These are phyloP conservation scores for Allomyces javanicus DNA, from an alignment of 192 early-diverging fungal species.

Conservation along the genomic window DNA sequence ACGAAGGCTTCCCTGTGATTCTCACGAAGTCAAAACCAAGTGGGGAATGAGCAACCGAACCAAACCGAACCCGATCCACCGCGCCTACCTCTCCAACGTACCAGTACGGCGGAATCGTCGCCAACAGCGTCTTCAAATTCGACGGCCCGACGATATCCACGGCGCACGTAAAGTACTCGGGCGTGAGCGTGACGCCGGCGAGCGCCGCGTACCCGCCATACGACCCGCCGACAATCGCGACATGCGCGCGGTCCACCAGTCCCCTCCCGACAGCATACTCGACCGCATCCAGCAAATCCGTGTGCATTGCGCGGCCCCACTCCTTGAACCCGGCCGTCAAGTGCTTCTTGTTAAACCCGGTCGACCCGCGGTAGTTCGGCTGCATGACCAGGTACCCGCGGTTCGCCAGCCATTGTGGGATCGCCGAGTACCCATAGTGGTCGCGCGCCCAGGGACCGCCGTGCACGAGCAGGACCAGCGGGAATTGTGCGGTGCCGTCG, in stretches of 20 bases:
- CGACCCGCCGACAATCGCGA: slow-evolving; percentile 16
- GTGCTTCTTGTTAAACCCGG: slow-evolving; percentile 14
- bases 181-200: slow-evolving; percentile 19
- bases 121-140: slow-evolving; percentile 12
- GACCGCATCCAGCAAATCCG: slow-evolving; percentile 15
- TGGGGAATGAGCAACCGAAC: no score
- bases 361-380: slow-evolving; percentile 15
- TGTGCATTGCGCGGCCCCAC: slow-evolving; percentile 18
- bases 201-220: slow-evolving; percentile 20
- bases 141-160: slow-evolving; percentile 20
- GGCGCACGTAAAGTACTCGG: slow-evolving; percentile 17
- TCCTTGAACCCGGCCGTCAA: slow-evolving; percentile 8
- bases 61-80: no score
- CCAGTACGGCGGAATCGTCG: slow-evolving; percentile 16
- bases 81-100: no score
- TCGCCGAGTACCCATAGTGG: slow-evolving; percentile 8
- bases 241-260: slow-evolving; percentile 14
- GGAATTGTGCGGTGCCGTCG: not conserved
- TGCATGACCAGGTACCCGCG: slow-evolving; percentile 17
- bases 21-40: no score
- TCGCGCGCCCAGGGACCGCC: slow-evolving; percentile 19
- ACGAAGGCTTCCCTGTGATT: slow-evolving; percentile 4
- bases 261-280: slow-evolving; percentile 13
- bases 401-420: slow-evolving; percentile 15
- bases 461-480: slow-evolving; percentile 13